Conservation (phyloP, 2,329 filamentous ascomycete genomes). For the Scleromitrula shiraiana region DNA sequence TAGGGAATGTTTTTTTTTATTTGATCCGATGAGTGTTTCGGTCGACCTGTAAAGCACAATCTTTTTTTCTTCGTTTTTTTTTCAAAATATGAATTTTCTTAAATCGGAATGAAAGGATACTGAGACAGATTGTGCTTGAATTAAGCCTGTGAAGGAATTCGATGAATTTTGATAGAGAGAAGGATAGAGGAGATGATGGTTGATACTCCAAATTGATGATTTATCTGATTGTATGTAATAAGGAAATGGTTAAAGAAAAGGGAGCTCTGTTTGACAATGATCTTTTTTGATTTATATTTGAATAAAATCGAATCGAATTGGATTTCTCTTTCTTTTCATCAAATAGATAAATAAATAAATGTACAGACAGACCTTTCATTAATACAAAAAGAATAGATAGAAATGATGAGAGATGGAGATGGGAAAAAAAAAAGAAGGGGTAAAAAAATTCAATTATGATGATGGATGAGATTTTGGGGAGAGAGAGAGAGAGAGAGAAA, state of each 20-base stretch:
- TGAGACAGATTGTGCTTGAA: constrained; percentile 9
- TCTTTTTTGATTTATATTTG: background rate
- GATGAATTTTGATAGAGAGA: background rate
- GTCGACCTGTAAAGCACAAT: constrained; percentile 25
- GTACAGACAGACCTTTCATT: constrained; percentile 8
- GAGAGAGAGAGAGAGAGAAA: background rate
- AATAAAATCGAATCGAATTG: background rate
- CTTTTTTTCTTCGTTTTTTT: constrained; percentile 19
- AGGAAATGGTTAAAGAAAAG: no score
- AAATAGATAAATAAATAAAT: no score
- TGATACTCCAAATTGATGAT: no score
- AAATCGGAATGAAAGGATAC: constrained; percentile 4
- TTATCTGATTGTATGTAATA: no score
- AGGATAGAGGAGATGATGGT: background rate
- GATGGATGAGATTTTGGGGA: background rate
- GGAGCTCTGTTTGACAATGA: constrained; percentile 2
- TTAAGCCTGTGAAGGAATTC: constrained; percentile 3
- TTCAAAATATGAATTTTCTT: constrained; percentile 11
- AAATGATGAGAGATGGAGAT: background rate
- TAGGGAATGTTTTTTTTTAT: constrained; percentile 3
- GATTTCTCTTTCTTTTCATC: constrained; percentile 3
- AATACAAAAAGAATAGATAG: constrained; percentile 6
- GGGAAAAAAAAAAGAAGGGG: constrained; percentile 3
- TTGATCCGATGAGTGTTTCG: constrained; percentile 24
- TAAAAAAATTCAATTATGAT: background rate